These are phyloP conservation scores for Coemansia sp. DNA, from an alignment of 192 early-diverging fungal species.

Conservation along the genomic window DNA sequence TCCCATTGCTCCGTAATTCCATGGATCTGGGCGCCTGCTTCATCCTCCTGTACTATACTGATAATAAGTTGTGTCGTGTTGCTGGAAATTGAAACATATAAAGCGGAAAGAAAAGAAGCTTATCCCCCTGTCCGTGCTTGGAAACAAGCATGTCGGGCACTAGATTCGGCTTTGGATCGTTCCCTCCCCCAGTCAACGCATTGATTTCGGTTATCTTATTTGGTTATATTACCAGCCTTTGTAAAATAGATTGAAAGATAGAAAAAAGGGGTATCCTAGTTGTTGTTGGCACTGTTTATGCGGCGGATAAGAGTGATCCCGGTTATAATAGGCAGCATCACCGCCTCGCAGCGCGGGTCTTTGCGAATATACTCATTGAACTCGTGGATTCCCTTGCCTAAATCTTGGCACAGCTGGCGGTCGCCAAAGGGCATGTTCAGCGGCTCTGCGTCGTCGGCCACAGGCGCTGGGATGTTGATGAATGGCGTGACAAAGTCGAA, in stretches of 20 bases:
- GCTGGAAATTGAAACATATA: too few species aligned
- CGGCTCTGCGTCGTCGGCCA: slow-evolving; percentile 11
- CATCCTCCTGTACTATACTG: neutral
- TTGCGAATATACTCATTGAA: slow-evolving; percentile 66
- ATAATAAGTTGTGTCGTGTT: too few species aligned
- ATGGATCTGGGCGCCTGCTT: neutral
- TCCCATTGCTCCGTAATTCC: slow-evolving; percentile 1
- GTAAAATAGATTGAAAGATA: neutral
- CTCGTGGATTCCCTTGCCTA: slow-evolving; percentile 34
- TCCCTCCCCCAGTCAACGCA: too few species aligned
- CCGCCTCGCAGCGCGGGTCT: slow-evolving; percentile 60
- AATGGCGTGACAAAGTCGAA: slow-evolving; percentile 23
- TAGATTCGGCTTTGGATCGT: too few species aligned
- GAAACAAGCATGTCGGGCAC: too few species aligned
- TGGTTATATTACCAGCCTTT: too few species aligned
- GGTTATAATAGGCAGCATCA: slow-evolving; percentile 61
- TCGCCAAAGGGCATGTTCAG: slow-evolving; percentile 13
- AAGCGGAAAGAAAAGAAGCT: too few species aligned
- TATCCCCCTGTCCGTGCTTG: too few species aligned
- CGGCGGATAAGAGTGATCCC: slow-evolving; percentile 24
- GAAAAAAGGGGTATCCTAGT: neutral
- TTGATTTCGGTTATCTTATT: too few species aligned
- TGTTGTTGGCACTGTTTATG: slow-evolving; percentile 3
- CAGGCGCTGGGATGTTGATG: slow-evolving; percentile 21
- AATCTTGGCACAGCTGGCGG: neutral